phyloP scores from a whole-genome alignment of 768 basidiomycete species.

The Xerocomellus intermedius region DNA sequence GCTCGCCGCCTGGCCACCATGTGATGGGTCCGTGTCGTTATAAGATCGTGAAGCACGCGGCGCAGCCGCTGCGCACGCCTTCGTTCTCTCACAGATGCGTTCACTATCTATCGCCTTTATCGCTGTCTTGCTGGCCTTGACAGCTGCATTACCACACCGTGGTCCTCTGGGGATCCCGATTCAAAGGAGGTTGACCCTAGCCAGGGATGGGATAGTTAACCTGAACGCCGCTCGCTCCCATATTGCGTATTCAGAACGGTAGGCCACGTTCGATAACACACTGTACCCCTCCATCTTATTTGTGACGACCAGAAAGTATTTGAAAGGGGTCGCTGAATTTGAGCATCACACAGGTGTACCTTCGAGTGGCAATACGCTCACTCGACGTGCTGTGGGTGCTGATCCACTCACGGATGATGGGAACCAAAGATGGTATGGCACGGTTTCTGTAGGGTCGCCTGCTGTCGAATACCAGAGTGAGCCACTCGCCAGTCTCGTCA shows the following conservation, averaged over 20 bases:
- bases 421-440: slow-evolving; percentile 25
- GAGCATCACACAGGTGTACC: background rate
- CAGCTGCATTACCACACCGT: slow-evolving; percentile 15
- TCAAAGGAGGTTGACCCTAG: slow-evolving; percentile 12
- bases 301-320: slow-evolving; percentile 17
- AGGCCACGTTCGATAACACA: background rate
- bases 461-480: slow-evolving; percentile 18
- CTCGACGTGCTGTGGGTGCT: slow-evolving; percentile 6
- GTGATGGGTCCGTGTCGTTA: background rate
- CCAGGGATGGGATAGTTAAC: slow-evolving; percentile 16
- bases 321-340: slow-evolving; percentile 10
- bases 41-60: slow-evolving; percentile 1
- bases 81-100: slow-evolving; percentile 11
- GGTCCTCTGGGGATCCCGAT: slow-evolving; percentile 18
- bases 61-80: background rate
- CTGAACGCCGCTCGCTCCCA: slow-evolving; percentile 14
- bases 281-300: slow-evolving; percentile 1
- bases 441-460: slow-evolving; percentile 26
- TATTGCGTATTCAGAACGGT: slow-evolving; percentile 12
- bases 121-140: slow-evolving; percentile 15
- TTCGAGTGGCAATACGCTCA: background rate
- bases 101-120: slow-evolving; percentile 1
- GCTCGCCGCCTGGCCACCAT: background rate
- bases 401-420: slow-evolving; percentile 15
- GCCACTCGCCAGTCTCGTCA: background rate